Conservation (phyloP, 2,329 filamentous ascomycete genomes). For the Eutypella sp. region DNA sequence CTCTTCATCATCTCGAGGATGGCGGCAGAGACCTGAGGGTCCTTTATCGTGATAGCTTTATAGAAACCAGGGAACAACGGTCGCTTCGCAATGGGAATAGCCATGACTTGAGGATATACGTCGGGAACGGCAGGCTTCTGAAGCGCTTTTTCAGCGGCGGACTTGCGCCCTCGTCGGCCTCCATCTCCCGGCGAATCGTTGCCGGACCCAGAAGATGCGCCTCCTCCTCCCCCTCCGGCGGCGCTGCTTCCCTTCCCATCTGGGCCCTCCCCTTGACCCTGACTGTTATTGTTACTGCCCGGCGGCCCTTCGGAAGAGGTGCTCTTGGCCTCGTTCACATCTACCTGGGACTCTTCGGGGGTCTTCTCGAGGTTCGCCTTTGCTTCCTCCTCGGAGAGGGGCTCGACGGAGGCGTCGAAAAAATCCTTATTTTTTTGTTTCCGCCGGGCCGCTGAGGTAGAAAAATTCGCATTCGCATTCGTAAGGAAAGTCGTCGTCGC, state of each 20-base stretch:
- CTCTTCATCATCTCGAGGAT: slow-evolving; percentile 96
- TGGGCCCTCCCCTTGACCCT: slow-evolving; percentile 32
- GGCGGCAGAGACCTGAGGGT: slow-evolving; percentile 83
- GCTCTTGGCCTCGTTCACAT: slow-evolving; percentile 42
- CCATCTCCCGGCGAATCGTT: slow-evolving; percentile 58
- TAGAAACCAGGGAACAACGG: slow-evolving; percentile 97
- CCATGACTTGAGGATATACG: slow-evolving; percentile 95
- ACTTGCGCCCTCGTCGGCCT: slow-evolving; percentile 67
- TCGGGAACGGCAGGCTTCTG: slow-evolving; percentile 89
- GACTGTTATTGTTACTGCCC: slow-evolving; percentile 39
- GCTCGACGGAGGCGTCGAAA: slow-evolving; percentile 45
- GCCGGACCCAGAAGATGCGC: slow-evolving; percentile 43
- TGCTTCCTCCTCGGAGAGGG: slow-evolving; percentile 48
- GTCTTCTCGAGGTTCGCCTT: slow-evolving; percentile 47
- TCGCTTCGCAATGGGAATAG: slow-evolving; percentile 89
- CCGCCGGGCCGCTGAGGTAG: slow-evolving; percentile 29
- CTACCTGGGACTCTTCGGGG: slow-evolving; percentile 39
- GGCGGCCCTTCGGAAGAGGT: slow-evolving; percentile 36
- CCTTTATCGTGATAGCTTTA: slow-evolving; percentile 94
- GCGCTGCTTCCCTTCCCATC: slow-evolving; percentile 57
- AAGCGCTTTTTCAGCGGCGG: slow-evolving; percentile 64
- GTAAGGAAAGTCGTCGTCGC: slow-evolving; percentile 6
- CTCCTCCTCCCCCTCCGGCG: too few relatives aligned
- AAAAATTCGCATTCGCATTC: slow-evolving; percentile 27
- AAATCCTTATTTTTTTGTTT: slow-evolving; percentile 43